These are phyloP conservation scores for Fagus sylvatica DNA, from an alignment of 306 rosid genomes.

Conservation along the genomic window DNA sequence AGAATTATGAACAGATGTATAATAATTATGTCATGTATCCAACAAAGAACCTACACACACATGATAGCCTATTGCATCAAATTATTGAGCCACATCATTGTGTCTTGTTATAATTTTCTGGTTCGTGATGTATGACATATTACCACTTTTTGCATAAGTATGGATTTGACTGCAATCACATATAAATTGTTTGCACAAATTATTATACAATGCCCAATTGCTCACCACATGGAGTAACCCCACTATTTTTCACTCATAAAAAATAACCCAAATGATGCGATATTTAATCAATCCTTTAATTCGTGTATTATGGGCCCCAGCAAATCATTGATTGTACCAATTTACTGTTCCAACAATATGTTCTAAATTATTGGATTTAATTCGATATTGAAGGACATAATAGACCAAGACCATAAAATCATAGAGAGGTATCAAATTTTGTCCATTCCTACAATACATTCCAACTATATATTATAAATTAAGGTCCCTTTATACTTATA, in stretches of 20 bases:
- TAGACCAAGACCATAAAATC: constrained; percentile 24
- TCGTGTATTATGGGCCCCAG: neutral
- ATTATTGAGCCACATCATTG: too few relatives aligned
- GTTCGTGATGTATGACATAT: too few relatives aligned
- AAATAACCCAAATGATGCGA: neutral
- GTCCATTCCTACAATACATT: neutral
- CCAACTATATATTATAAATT: neutral
- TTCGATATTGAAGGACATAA: constrained; percentile 17
- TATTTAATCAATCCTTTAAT: too few relatives aligned
- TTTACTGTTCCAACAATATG: neutral
- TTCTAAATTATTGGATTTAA: constrained; percentile 14
- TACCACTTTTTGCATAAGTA: too few relatives aligned
- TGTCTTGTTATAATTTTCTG: too few relatives aligned
- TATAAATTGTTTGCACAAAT: neutral
- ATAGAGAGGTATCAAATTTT: constrained; percentile 19
- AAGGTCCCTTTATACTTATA: neutral
- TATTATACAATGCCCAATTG: neutral
- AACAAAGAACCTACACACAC: too few relatives aligned
- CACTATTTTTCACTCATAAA: neutral
- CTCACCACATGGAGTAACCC: neutral
- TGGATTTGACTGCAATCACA: neutral
- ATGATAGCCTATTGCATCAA: too few relatives aligned
- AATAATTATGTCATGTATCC: too few relatives aligned
- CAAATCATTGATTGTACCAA: neutral
- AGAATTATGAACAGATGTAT: too few relatives aligned